Percentiles rank a stretch among this genome's conserved stretches.
Conservation (phyloP, 352 stramenopile genomes). For the Phytophthora macrochlamydospora region DNA sequence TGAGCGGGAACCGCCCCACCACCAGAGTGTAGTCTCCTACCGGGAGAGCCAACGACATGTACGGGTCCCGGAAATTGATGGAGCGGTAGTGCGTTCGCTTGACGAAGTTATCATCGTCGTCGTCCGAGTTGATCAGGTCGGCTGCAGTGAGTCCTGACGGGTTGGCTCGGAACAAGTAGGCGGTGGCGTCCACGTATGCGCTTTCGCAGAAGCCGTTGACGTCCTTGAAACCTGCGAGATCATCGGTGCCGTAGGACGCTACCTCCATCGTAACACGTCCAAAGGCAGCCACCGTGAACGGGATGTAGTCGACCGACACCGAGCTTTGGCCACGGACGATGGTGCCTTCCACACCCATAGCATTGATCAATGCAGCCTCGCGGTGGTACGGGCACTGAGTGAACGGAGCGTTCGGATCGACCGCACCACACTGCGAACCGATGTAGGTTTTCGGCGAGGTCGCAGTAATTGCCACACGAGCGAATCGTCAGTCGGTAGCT, state of each 20-base stretch:
- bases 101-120: slow-evolving; percentile 71
- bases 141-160: slow-evolving; percentile 30
- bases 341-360: slow-evolving; percentile 51
- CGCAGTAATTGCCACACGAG: slow-evolving; percentile 36
- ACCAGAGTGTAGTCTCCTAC: slow-evolving; percentile 60
- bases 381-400: slow-evolving; percentile 57
- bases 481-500: slow-evolving; percentile 70
- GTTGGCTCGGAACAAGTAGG: slow-evolving; percentile 62
- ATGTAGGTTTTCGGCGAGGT: slow-evolving; percentile 57
- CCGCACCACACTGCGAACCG: slow-evolving; percentile 54
- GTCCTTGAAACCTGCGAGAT: slow-evolving; percentile 49
- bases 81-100: slow-evolving; percentile 50
- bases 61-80: slow-evolving; percentile 79
- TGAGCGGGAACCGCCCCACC: slow-evolving; percentile 71
- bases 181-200: slow-evolving; percentile 67
- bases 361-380: slow-evolving; percentile 41
- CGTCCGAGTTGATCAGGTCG: slow-evolving; percentile 55
- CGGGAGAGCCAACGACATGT: slow-evolving; percentile 60
- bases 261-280: slow-evolving; percentile 66
- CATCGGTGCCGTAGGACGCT: slow-evolving; percentile 51
- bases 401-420: slow-evolving; percentile 42
- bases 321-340: slow-evolving; percentile 44
- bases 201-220: slow-evolving; percentile 69
- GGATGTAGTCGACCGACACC: slow-evolving; percentile 67
- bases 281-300: slow-evolving; percentile 53